phyloP scores from a whole-genome alignment of 2,329 filamentous ascomycete species.

The Botrytis tulipae region DNA sequence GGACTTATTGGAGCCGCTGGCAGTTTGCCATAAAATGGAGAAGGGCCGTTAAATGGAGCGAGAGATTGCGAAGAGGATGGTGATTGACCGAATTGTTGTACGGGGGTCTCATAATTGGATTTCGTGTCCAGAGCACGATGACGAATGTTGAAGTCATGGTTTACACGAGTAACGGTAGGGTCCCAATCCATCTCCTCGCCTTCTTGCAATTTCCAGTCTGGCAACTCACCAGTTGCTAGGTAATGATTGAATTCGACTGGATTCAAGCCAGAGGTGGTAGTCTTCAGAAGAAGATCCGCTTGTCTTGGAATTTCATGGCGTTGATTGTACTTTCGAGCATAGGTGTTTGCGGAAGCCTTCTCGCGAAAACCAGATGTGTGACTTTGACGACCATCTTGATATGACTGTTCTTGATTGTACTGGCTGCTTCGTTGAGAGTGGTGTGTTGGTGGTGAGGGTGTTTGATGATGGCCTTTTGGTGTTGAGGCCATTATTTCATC shows the following conservation, averaged over 20 bases:
- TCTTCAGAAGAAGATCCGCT: slow-evolving; percentile 29
- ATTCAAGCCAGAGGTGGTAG: slow-evolving; percentile 18
- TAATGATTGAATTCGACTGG: slow-evolving; percentile 21
- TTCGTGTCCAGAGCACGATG: slow-evolving; percentile 54
- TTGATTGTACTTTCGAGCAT: slow-evolving; percentile 1
- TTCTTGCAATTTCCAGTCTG: background rate
- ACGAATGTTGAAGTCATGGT: slow-evolving; percentile 41
- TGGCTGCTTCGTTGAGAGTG: background rate
- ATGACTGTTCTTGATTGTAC: background rate
- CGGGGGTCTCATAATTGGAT: slow-evolving; percentile 42
- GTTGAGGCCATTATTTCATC: slow-evolving; percentile 21
- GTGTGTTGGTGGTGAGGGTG: slow-evolving; percentile 5
- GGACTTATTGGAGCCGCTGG: slow-evolving; percentile 68
- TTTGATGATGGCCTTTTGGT: background rate
- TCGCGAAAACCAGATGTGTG: background rate
- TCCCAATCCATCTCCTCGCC: slow-evolving; percentile 71
- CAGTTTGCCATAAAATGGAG: slow-evolving; percentile 67
- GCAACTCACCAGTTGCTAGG: slow-evolving; percentile 20
- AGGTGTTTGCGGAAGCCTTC: background rate
- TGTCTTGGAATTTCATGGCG: background rate
- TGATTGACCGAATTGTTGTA: slow-evolving; percentile 32
- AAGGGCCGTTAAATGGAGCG: slow-evolving; percentile 19
- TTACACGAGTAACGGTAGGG: slow-evolving; percentile 12
- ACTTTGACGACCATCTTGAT: background rate
- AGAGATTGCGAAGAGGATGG: background rate